Evolutionary conservation across 805 yeast species (phyloP).

Genomic region (Grigorovia yakushimaensis): DNA sequence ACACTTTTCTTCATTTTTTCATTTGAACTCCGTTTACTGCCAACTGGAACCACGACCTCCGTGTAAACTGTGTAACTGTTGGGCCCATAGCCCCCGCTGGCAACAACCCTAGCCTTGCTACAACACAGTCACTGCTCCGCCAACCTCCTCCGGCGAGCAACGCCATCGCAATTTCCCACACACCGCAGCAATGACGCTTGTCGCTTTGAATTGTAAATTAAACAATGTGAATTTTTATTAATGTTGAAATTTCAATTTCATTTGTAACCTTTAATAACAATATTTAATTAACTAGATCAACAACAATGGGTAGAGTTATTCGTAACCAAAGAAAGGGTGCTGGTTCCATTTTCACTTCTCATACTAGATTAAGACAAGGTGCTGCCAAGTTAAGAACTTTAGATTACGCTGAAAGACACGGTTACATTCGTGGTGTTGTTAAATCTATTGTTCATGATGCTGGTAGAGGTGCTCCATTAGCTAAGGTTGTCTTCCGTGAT

Average conservation of each 20-base stretch:
- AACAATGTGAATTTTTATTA: not conserved
- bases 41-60: too few relatives aligned
- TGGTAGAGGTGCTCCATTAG: constrained; percentile 99
- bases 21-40: too few relatives aligned
- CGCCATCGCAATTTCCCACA: not conserved
- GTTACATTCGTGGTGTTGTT: constrained; percentile 98
- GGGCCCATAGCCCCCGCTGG: too few relatives aligned
- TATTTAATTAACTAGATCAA: not conserved
- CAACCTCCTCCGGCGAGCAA: too few relatives aligned
- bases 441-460: constrained; percentile 98
- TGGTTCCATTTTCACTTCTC: constrained; percentile 98
- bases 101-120: too few relatives aligned
- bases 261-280: not conserved
- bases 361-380: constrained; percentile 99
- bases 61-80: too few relatives aligned
- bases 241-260: not conserved
- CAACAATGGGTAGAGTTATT: constrained; percentile 86
- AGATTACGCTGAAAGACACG: constrained; percentile 99
- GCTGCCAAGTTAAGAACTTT: constrained; percentile 99
- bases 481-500: constrained; percentile 97
- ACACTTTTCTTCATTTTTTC: too few relatives aligned
- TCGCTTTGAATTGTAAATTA: not conserved
- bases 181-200: not conserved
- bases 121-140: too few relatives aligned
- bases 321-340: constrained; percentile 99